Evolutionary conservation across 1,139 yeast species (phyloP), one percentile per base, ranked within the genome.

Genomic region (Scheffersomyces titani): DNA sequence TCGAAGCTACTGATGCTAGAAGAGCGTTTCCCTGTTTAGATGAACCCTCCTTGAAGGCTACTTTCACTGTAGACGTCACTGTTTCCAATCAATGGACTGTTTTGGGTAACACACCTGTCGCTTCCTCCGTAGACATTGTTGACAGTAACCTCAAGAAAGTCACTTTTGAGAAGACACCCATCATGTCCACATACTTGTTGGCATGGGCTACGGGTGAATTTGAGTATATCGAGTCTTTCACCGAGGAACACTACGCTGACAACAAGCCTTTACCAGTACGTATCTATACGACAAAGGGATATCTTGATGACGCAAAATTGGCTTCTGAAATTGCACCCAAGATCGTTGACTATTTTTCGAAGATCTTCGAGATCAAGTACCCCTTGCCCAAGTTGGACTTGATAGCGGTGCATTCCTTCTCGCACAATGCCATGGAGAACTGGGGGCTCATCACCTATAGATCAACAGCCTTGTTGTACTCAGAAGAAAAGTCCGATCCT

Each of bases 1-100:
- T 92, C 78, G 97, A 92, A 73, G 88, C 97, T 30, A 89, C 96
- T 18, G 97, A 90, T 70, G 93, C 97, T 62, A 85, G 97, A 66
- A 82, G 93, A 63, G 97, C 97, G 3, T 91, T 92, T 79, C 97
- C 97, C 20, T 90, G 94, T 70, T 86, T 88, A 65, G 97, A 92
- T 72, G 97, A 92, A 71, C 97, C 97, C 13, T 85, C 87, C 55
- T 81, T 87, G 59, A 92, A 92, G 77, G 94, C 97, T 16, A 83
- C 88, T 51, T 92, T 90, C 69, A 56, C 56, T 52, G 62, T 65
- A 19, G 53, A 57, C 16, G 30, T 65, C 48, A 55, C 61, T 5
- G 55, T 63, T 36, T 55, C 57, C 24, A 52, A 54, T 19, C 60
- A 60, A 44, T 62, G 62, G 65, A 60, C 62, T 19, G 68, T 61